Base-by-base conservation (phyloP, 2,329 filamentous ascomycete genomes). In the Fusarium coicis region DNA sequence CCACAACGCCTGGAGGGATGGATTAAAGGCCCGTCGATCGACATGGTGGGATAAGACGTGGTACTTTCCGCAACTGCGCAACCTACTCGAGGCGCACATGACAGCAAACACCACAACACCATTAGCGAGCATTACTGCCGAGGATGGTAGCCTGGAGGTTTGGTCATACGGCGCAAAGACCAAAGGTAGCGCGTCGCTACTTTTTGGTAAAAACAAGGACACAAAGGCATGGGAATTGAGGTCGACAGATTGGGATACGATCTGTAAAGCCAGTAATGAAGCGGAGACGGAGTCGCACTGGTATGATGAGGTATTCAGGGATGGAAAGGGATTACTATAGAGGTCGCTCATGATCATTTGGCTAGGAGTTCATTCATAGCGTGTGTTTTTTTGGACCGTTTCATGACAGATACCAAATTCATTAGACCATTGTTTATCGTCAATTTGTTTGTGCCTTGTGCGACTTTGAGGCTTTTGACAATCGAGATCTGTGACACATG, bases 1-100 rank as follows among this genome's bases (percentile, higher is more conserved):
- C 23, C 76, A 78, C 53, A 78, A 78, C n/a, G 75, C 76, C 4
- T 76, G 73, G 74, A 69, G 55, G 14, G 47, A 76, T n/a, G 76
- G 73, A n/a, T 66, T 74, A 49, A 78, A 78, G 55, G 68, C 65
- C 23, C 66, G 76, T 4, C 61, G 74, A 10, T 66, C 68, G 7
- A 63, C 67, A 19, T 77, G 76, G 76, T 77, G 76, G 76, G 69
- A 77, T 59, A 76, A 70, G 59, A 78, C 72, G 23, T 78, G 76
- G 77, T 77, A 66, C 64, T 78, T 77, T 44, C 74, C 76, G 11
- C 66, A 77, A 21, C 53, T 77, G 42, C 70, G 75, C 16, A 67
- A 63, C n/a, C 70, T 78, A 2, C 16, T 77, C 28, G 63, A 77
- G 52, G 52, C 55, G 40, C 72, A 77, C 36, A 63, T 62, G 58